Base-by-base conservation (phyloP, 2,329 filamentous ascomycete genomes). In the Aureobasidium uvarum region DNA sequence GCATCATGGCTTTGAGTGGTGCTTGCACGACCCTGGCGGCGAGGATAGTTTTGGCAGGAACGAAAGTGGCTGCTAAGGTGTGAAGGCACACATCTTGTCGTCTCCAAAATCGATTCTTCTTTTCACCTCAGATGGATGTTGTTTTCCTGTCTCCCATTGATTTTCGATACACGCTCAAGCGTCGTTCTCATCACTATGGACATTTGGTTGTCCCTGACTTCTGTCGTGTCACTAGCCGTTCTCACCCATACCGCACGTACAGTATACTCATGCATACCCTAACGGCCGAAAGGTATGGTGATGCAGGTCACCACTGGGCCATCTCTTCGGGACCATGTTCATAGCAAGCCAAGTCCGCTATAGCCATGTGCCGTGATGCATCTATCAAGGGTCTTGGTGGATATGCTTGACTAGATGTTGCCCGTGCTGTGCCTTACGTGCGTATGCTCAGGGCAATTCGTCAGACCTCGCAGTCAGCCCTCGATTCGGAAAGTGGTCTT, bases 1-100 rank as follows among this genome's bases (percentile, higher is more conserved):
- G 89, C 1, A 75, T 85, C 18, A 76, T 82, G 66, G 79, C 84
- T 73, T 54, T 79, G 33, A 76, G 71, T 5, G 81, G 81, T n/a
- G 75, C 75, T 41, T 64, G 72, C 5, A 67, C 76, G 14, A 81
- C 78, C 67, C 55, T 79, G 7, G 69, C 71, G 16, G 73, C 77
- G 56, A 71, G 81, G 64, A 69, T 77, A 51, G 72, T 69, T 41
- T 52, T 78, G 43, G 73, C 66, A 11, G 78, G 78, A 3, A 51
- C 52, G 11, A 70, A 66, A 46, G 5, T 69, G 4, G 31, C 7
- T 11, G 63, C 43, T 7, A 67, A 67, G 41, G 56, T 67, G 8
- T 67, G 51, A 23, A 36, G 33, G 2, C 31, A 8, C 8, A 18
- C 14, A 20, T 23, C 8, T 28, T 39, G 4, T 39, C 25, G 7